Evolutionary conservation across 768 basidiomycete genomes (phyloP).

Genomic region (Candolleomyces efflorescens): DNA sequence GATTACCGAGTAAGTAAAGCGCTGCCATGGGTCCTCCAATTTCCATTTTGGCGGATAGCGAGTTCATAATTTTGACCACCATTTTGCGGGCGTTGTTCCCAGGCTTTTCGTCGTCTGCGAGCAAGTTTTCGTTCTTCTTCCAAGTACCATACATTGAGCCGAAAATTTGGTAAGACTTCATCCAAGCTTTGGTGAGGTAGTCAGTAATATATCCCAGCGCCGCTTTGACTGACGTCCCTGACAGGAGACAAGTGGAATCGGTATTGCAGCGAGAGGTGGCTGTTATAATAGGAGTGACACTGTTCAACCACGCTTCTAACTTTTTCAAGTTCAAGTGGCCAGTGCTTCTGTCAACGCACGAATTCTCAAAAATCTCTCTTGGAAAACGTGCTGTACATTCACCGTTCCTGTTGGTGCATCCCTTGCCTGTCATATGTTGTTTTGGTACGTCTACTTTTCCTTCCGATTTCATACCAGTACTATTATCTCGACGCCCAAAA

Average conservation of each 20-base stretch:
- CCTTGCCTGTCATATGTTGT: not conserved
- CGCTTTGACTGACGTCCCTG: constrained; percentile 32
- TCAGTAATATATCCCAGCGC: constrained; percentile 31
- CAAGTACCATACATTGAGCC: no score
- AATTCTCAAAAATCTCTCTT: not conserved
- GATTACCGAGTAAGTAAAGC: no score
- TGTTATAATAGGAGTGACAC: constrained; percentile 19
- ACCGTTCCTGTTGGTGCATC: not conserved
- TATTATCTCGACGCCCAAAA: not conserved
- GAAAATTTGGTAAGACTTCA: constrained; percentile 33
- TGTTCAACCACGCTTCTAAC: constrained; percentile 1
- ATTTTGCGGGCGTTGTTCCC: no score
- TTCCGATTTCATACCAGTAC: no score
- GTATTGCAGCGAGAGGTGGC: constrained; percentile 32
- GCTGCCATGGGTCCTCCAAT: no score
- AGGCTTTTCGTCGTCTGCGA: no score
- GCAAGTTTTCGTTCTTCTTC: no score
- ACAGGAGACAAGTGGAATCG: constrained; percentile 27
- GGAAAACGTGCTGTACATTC: not conserved
- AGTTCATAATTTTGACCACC: no score
- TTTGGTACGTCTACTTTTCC: not conserved
- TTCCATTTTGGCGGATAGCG: no score
- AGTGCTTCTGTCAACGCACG: not conserved
- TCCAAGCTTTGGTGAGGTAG: constrained; percentile 29
- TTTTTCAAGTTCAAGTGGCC: not conserved